Conservation (phyloP, 1,284 basidiomycete species). For the Rhodotorula sp. region DNA sequence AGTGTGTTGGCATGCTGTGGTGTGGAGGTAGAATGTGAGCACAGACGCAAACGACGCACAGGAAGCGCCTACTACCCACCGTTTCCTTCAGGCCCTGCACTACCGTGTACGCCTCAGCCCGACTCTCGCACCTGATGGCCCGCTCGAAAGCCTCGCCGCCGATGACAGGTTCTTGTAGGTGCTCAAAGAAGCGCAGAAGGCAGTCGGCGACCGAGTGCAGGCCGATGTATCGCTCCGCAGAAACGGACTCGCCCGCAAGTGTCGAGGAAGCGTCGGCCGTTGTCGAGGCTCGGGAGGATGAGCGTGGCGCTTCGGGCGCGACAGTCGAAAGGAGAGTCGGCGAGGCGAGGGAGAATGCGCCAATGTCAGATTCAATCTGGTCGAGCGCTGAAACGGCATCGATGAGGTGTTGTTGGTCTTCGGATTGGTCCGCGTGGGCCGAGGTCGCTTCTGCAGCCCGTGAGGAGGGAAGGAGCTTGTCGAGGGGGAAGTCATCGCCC, state of each 20-base stretch:
- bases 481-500: conserved; percentile 21
- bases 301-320: neutral
- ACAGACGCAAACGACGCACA: neutral
- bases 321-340: neutral
- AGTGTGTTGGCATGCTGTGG: conserved; percentile 29
- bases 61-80: conserved; percentile 14
- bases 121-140: conserved; percentile 18
- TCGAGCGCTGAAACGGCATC: conserved; percentile 17
- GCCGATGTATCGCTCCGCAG: conserved; percentile 2
- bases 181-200: conserved; percentile 14
- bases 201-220: conserved; percentile 20
- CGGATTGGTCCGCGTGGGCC: neutral
- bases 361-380: conserved; percentile 28
- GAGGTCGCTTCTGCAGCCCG: neutral
- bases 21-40: neutral
- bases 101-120: conserved; percentile 30
- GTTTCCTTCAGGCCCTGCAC: conserved; percentile 15
- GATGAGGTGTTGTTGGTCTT: conserved; percentile 1
- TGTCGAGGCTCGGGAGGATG: neutral
- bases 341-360: conserved; percentile 23
- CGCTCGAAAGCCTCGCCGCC: conserved; percentile 7
- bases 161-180: conserved; percentile 28
- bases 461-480: neutral
- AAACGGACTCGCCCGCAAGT: conserved; percentile 1
- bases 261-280: neutral